Evolutionary conservation across 108 stramenopile species (phyloP), one percentile per base, ranked within the genome.

Genomic region (Stephanodiscus triporus): DNA sequence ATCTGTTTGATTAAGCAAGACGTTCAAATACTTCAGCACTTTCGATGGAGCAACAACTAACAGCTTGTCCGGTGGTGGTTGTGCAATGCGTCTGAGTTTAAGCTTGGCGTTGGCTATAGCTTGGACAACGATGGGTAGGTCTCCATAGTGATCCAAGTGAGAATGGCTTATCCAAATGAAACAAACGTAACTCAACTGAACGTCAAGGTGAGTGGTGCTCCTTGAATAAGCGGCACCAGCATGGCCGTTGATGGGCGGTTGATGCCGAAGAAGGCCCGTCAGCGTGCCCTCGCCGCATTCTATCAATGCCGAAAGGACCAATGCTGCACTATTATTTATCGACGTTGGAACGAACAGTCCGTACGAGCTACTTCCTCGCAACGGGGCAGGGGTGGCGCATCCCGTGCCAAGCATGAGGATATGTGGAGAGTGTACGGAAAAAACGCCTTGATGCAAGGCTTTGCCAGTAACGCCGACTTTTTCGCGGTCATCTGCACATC

Each of bases 151-250:
- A 75, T 94, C 93, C 59, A 89, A 69, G 76, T 94, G 93, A 23
- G 89, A 83, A 76, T 94, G 93, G 4, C 89, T 90, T 32, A 94
- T 90, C 93, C 93, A 94, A 73, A 94, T 87, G 30, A 89, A 82
- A 22, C 56, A 63, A 6, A 91, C 80, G 24, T 68, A 57, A 27
- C 51, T 30, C 27, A 73, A 19, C 71, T 83, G 81, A 17, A 77
- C 55, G 9, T 78, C 71, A 13, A 77, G 76, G 9, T 4, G 63
- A 26, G 43, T 17, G 0, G 11, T 32, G 22, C 17, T 34, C 24
- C 37, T 24, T 22, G 56, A 72, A 16, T 45, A 0, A 66, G 24
- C 11, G 43, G 2, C 24, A 62, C n/a, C 9, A 32, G 17, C 6
- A 2, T 67, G 17, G 19, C 38, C 42, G 37, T 40, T 49, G 24